A percentile compares a stretch with the other conserved stretches of the same genome.
These are phyloP conservation scores for Artemisia princeps DNA, from an alignment of 140 eudicot genomes.

Conservation along the genomic window DNA sequence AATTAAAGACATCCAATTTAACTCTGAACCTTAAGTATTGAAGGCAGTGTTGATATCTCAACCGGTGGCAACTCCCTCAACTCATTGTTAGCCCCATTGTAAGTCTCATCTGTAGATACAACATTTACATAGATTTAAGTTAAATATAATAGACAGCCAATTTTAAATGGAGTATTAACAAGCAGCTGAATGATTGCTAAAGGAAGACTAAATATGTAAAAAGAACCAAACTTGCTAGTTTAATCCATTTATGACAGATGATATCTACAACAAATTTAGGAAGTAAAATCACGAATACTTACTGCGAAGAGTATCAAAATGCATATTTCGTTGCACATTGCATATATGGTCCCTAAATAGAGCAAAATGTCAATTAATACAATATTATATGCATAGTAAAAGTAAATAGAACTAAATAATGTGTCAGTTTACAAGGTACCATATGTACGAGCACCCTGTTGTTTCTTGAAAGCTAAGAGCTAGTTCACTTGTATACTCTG, in stretches of 20 bases:
- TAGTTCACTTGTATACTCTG: constrained; percentile 71
- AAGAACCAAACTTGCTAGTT: too few species aligned
- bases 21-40: constrained; percentile 63
- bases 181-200: too few species aligned
- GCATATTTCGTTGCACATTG: constrained; percentile 67
- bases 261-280: constrained; percentile 7
- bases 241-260: background rate
- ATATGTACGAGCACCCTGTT: constrained; percentile 84
- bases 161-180: too few species aligned
- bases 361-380: constrained; percentile 5
- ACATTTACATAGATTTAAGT: constrained; percentile 4
- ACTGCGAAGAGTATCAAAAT: constrained; percentile 61
- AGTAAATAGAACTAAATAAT: constrained; percentile 2
- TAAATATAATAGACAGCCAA: background rate
- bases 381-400: constrained; percentile 8
- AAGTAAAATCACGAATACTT: constrained; percentile 27
- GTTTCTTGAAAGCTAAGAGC: constrained; percentile 97
- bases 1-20: background rate
- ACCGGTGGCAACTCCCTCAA: constrained; percentile 90
- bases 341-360: constrained; percentile 74
- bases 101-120: constrained; percentile 65
- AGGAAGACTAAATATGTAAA: too few species aligned
- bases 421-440: constrained; percentile 38
- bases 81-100: constrained; percentile 54
- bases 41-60: constrained; percentile 80